These are phyloP conservation scores for Thelephora ganbajun DNA, from an alignment of 768 basidiomycete genomes.

Conservation along the genomic window DNA sequence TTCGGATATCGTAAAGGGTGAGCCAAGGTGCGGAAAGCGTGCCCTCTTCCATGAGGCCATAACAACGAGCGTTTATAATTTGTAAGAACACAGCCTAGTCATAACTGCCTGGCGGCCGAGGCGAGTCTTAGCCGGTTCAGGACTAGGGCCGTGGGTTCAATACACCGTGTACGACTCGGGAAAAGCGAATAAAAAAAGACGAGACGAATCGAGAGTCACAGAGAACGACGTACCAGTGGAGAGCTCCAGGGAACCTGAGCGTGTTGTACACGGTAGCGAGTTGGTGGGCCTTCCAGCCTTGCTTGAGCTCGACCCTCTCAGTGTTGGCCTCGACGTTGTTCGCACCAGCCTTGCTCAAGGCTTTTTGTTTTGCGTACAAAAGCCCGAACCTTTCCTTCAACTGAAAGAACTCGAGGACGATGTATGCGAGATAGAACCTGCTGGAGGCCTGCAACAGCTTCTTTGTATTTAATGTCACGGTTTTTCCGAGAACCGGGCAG, in stretches of 20 bases:
- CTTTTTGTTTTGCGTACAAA: slow-evolving; percentile 37
- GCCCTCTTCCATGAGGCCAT: slow-evolving; percentile 1
- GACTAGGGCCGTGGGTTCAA: not conserved
- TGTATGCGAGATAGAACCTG: slow-evolving; percentile 72
- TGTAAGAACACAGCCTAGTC: not conserved
- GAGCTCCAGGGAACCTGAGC: slow-evolving; percentile 66
- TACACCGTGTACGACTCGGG: not conserved
- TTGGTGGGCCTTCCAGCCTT: slow-evolving; percentile 55
- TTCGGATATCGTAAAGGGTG: too few species aligned
- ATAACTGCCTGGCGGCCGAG: not conserved
- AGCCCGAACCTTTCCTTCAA: slow-evolving; percentile 53
- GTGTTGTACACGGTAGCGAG: slow-evolving; percentile 61
- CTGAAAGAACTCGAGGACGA: slow-evolving; percentile 64
- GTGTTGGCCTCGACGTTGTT: slow-evolving; percentile 22
- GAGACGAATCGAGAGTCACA: not conserved
- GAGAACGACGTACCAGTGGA: slow-evolving; percentile 56
- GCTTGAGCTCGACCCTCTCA: slow-evolving; percentile 41
- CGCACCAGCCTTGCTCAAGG: slow-evolving; percentile 44
- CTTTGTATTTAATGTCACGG: slow-evolving; percentile 30
- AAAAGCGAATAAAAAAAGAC: not conserved
- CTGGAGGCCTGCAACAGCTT: slow-evolving; percentile 55
- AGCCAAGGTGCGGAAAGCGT: not conserved
- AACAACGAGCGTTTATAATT: not conserved
- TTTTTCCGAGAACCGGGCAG: slow-evolving; percentile 16
- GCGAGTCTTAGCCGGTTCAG: too few species aligned